These are phyloP conservation scores for Cladorrhinum sp. DNA, from an alignment of 2,329 filamentous ascomycete species.

Conservation along the genomic window DNA sequence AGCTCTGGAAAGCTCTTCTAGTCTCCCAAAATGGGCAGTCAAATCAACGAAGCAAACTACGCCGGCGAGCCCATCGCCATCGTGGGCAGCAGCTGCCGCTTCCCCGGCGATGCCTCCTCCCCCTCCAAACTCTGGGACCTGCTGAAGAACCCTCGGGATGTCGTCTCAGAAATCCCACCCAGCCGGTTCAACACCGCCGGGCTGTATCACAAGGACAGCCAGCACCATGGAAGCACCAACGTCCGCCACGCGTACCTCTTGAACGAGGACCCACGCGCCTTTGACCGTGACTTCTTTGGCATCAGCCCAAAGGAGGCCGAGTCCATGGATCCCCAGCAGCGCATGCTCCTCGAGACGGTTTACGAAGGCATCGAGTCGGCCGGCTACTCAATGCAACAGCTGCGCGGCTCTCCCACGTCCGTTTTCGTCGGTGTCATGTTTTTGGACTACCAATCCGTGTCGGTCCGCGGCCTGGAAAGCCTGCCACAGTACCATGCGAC, in stretches of 20 bases:
- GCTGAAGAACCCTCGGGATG: constrained; percentile 24
- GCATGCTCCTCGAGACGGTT: constrained; percentile 23
- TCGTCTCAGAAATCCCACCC: constrained; percentile 9
- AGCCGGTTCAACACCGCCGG: constrained; percentile 34
- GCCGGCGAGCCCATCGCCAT: constrained; percentile 23
- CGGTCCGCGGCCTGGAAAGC: not conserved
- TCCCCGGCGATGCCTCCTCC: constrained; percentile 27
- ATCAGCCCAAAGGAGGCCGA: constrained; percentile 31
- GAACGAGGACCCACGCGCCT: constrained; percentile 6
- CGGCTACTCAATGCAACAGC: constrained; percentile 32
- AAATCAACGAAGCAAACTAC: no score
- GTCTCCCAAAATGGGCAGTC: no score
- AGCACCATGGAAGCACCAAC: constrained; percentile 23
- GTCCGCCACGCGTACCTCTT: constrained; percentile 6
- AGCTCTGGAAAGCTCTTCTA: no score
- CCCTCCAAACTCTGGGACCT: constrained; percentile 32
- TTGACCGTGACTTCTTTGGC: constrained; percentile 21
- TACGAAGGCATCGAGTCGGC: constrained; percentile 32
- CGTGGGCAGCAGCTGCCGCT: constrained; percentile 27
- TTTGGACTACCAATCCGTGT: not conserved
- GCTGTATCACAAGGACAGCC: constrained; percentile 30
- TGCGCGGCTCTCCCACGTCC: constrained; percentile 31
- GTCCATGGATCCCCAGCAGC: constrained; percentile 23
- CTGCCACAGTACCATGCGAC: constrained; percentile 31
- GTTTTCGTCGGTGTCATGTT: constrained; percentile 24